phyloP scores from a whole-genome alignment of 1,139 yeast genomes.

The Yamadazyma friedrichii region DNA sequence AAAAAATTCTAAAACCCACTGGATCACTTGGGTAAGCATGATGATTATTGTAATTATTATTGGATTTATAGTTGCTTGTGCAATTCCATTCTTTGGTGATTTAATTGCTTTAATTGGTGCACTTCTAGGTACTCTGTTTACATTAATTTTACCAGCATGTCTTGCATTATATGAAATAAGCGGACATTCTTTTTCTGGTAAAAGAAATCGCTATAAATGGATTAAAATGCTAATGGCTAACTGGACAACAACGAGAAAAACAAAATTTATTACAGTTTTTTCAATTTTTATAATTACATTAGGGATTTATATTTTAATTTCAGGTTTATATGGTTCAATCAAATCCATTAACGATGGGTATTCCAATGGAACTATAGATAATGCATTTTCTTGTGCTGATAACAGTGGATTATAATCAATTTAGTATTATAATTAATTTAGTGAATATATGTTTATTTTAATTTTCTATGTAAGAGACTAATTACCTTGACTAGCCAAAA shows the following conservation, averaged over 20 bases:
- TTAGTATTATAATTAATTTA: too few relatives aligned
- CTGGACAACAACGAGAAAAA: too few relatives aligned
- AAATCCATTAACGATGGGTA: slow-evolving; percentile 10
- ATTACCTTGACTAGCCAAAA: slow-evolving; percentile 5
- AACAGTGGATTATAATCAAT: slow-evolving; percentile 12
- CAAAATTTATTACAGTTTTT: too few relatives aligned
- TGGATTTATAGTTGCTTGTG: slow-evolving; percentile 15
- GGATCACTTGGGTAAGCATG: slow-evolving; percentile 13
- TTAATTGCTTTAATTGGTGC: slow-evolving; percentile 4
- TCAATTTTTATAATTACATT: not conserved
- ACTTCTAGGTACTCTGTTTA: slow-evolving; percentile 12
- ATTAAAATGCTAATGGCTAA: too few relatives aligned
- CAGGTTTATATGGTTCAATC: slow-evolving; percentile 12
- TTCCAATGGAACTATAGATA: slow-evolving; percentile 9
- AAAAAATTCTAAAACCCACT: slow-evolving; percentile 13
- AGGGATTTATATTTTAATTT: slow-evolving; percentile 8
- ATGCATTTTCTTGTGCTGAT: slow-evolving; percentile 12
- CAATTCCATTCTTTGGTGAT: slow-evolving; percentile 15
- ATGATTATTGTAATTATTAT: slow-evolving; percentile 10
- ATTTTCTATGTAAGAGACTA: too few relatives aligned
- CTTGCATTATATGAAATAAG: slow-evolving; percentile 11
- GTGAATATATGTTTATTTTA: not conserved
- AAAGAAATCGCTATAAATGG: too few relatives aligned
- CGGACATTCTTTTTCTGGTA: not conserved
- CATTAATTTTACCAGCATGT: slow-evolving; percentile 13